Evolutionary conservation across 1,139 yeast genomes (phyloP), one percentile per base, ranked within the genome.

Genomic region (Sugiyamaella xylanicola): DNA sequence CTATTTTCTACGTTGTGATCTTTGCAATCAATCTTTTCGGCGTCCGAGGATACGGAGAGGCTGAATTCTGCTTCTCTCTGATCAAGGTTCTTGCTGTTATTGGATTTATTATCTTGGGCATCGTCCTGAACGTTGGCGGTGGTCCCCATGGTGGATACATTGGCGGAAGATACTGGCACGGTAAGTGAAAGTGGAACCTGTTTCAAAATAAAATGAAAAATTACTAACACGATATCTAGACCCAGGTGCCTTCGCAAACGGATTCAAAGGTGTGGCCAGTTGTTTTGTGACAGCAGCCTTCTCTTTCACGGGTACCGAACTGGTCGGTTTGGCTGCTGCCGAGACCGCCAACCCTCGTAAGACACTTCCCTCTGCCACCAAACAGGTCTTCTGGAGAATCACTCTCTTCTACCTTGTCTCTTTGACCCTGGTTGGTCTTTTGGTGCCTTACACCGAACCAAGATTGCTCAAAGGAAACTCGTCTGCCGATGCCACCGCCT

Each of bases 321-420:
- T 87, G 67, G 86, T 86, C 56, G 95, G 95, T 54, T 76, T 90
- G 61, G 91, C 95, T 17, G 91, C 95, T 37, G 90, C 95, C 17
- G 96, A 90, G 72, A 83, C 95, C 46, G 77, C 77, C 46, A 84
- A 87, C 69, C 96, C 96, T 54, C 77, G 86, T 69, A 78, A 77
- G 65, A 74, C 86, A 5, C 76, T 87, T 54, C 90, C 92, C 55
- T 74, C 76, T 57, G 90, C 91, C 37, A 81, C 83, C 60, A 85
- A 85, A 68, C 90, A 84, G 65, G 89, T 85, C 19, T 81, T 84
- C 70, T 85, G 87, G 85, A 79, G 92, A 74, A 82, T 86, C 59
- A 67, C 84, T 19, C 72, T 85, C 48, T 84, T 86, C 71, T 86
- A 85, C 72, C 72, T 86, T 56, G 73, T 82, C 19, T 80, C 87